These are phyloP conservation scores for Neurospora discreta DNA, from an alignment of 495 filamentous ascomycete genomes.

Conservation along the genomic window DNA sequence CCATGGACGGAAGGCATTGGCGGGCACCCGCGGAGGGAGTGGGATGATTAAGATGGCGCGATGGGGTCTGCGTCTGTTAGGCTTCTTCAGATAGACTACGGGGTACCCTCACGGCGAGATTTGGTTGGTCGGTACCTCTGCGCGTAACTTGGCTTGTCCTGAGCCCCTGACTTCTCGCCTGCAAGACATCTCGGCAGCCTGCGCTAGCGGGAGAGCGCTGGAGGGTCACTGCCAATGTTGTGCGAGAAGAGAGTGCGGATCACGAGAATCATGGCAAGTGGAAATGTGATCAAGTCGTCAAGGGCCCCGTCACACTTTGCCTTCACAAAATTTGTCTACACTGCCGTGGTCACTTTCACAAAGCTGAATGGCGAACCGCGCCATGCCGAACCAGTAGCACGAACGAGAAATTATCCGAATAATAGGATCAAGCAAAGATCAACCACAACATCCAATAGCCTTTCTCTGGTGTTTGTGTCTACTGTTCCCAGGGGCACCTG, in stretches of 20 bases:
- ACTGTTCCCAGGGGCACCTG: neutral
- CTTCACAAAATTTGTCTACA: neutral
- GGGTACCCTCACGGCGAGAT: neutral
- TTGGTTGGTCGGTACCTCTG: neutral
- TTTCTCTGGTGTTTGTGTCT: neutral
- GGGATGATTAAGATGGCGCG: neutral
- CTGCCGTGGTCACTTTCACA: neutral
- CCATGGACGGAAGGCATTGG: neutral
- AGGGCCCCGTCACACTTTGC: neutral
- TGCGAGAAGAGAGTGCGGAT: neutral
- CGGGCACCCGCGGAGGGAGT: neutral
- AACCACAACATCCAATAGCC: neutral
- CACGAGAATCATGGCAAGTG: neutral
- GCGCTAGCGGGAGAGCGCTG: neutral
- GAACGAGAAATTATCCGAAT: neutral
- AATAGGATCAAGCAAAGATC: neutral
- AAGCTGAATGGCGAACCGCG: neutral
- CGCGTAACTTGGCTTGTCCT: neutral
- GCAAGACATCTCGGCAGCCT: neutral
- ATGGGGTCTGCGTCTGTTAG: neutral
- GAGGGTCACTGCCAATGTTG: neutral
- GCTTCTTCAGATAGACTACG: neutral
- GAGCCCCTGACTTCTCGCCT: neutral
- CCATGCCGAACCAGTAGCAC: neutral
- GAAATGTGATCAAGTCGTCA: neutral